Conservation (phyloP, 2,329 filamentous ascomycete species). For the Tolypocladium inflatum region DNA sequence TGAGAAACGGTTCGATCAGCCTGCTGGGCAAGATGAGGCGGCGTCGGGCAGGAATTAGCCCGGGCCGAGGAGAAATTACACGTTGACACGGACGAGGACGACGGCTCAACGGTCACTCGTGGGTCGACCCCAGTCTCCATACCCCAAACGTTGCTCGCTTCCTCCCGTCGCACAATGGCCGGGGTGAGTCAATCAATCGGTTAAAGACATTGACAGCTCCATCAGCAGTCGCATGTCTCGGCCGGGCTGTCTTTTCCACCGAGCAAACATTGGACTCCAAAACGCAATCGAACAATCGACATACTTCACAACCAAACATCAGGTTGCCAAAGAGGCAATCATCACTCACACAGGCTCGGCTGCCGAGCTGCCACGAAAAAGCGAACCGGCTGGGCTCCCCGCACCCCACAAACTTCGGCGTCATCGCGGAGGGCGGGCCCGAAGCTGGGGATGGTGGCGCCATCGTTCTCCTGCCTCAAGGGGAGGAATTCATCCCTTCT, state of each 20-base stretch:
- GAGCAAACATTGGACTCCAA: neutral
- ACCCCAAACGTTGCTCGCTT: neutral
- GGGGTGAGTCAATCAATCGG: too few relatives aligned
- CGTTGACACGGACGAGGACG: neutral
- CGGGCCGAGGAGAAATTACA: neutral
- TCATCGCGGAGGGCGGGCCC: neutral
- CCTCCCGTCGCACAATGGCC: neutral
- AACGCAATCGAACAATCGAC: neutral
- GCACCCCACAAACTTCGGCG: neutral
- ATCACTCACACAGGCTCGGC: neutral
- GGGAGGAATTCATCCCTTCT: neutral
- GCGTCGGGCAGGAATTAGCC: neutral
- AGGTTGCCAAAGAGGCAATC: neutral
- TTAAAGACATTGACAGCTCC: neutral
- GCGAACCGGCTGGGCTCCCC: neutral
- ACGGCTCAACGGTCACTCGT: neutral
- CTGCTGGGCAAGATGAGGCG: neutral
- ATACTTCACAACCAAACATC: neutral
- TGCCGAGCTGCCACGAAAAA: neutral
- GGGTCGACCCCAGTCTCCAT: too few relatives aligned
- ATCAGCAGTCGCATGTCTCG: neutral
- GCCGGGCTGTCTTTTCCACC: neutral
- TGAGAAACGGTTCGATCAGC: neutral
- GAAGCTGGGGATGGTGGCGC: neutral
- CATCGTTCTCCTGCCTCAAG: neutral